phyloP scores from a whole-genome alignment of 495 filamentous ascomycete genomes.

The Neurospora discreta region DNA sequence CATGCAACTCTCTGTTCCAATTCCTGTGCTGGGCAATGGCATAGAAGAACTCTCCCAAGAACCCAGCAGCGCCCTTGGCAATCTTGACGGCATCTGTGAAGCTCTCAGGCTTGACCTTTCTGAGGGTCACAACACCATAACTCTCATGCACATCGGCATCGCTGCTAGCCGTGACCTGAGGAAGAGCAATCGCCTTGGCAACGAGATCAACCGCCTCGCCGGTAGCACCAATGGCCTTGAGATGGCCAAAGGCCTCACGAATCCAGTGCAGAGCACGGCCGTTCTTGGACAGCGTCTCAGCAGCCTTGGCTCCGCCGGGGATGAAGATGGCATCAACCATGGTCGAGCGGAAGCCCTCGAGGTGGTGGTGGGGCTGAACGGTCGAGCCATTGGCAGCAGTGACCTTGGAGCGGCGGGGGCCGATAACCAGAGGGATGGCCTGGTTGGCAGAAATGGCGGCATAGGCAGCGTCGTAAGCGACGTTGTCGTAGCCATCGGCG shows the following conservation, averaged over 20 bases:
- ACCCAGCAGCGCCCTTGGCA: slow-evolving; percentile 48
- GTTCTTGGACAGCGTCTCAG: slow-evolving; percentile 49
- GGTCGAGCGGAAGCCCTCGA: slow-evolving; percentile 72
- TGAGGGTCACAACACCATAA: slow-evolving; percentile 61
- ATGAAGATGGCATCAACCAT: slow-evolving; percentile 80
- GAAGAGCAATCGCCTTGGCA: slow-evolving; percentile 42
- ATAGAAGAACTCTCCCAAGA: slow-evolving; percentile 53
- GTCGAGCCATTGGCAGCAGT: slow-evolving; percentile 47
- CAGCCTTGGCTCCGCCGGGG: slow-evolving; percentile 58
- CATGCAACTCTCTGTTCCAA: slow-evolving; percentile 62
- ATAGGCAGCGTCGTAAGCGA: slow-evolving; percentile 53
- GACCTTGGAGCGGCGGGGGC: slow-evolving; percentile 47
- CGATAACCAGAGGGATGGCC: slow-evolving; percentile 65
- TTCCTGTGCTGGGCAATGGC: slow-evolving; percentile 58
- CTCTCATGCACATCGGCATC: slow-evolving; percentile 46
- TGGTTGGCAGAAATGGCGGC: slow-evolving; percentile 46
- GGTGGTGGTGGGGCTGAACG: slow-evolving; percentile 64
- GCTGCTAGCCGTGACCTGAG: slow-evolving; percentile 38
- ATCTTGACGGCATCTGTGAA: slow-evolving; percentile 45
- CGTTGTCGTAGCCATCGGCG: slow-evolving; percentile 67
- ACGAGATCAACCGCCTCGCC: slow-evolving; percentile 62
- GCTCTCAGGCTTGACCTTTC: slow-evolving; percentile 36
- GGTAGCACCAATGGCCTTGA: slow-evolving; percentile 67
- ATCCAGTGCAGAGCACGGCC: slow-evolving; percentile 78
- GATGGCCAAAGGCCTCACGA: slow-evolving; percentile 69